Evolutionary conservation across 352 stramenopile genomes (phyloP), one percentile per base, ranked within the genome.

Genomic region (Pythium guiyangense): DNA sequence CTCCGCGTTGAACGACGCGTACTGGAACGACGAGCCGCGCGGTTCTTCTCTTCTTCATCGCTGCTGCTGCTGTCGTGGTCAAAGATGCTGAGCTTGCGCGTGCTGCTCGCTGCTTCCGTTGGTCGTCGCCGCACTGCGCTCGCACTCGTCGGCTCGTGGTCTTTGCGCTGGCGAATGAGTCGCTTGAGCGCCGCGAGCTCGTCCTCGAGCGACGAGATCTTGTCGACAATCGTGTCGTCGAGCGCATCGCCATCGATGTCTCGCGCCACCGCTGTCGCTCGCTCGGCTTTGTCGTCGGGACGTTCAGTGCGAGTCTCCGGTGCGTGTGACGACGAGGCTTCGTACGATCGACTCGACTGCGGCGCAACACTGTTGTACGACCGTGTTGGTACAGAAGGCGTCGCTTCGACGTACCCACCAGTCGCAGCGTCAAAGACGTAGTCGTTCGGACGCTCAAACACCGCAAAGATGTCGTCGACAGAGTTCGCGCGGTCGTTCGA

Each of bases 161-260:
- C 65, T 57, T 81, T 83, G 18, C 78, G 67, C 63, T 70, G 76
- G 39, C 73, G 66, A 57, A 92, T 82, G 5, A 92, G 58, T 40
- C 83, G 69, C 52, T 92, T 92, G 6, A 92, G 51, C 6, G 74
- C 73, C 43, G 77, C 74, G 18, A 92, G 35, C 42, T 92, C 82
- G 10, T 67, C 70, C 57, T 87, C 82, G 1, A 92, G 57, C 31
- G 73, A 82, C 8, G 78, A 90, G 11, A 92, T 92, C 56, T 90
- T 92, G 64, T 90, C 71, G 31, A 87, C 82, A 53, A 92, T 92
- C 45, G 83, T 80, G 20, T 84, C 81, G 12, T 80, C 73, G 22
- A 87, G 73, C 42, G 76, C 75, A 34, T 81, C 61, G 45, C 50
- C 60, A 17, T 69, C 64, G 37, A 37, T 1, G 8, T 37, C 31